These are phyloP conservation scores for Grosmannia penicillata DNA, from an alignment of 2,329 filamentous ascomycete species.

Conservation along the genomic window DNA sequence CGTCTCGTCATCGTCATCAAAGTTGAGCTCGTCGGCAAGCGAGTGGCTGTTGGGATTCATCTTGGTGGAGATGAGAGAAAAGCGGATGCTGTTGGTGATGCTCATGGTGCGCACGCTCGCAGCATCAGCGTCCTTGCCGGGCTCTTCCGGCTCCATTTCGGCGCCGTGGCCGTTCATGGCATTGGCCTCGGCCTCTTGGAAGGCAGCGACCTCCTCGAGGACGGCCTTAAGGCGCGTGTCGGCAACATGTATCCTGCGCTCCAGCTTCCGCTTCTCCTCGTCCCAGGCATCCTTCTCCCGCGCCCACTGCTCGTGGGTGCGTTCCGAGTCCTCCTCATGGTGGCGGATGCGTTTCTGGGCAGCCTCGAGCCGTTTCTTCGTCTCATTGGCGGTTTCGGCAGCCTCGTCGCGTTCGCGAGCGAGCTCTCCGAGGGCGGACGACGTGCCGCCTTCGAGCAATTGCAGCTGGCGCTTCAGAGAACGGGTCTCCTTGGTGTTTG, in stretches of 20 bases:
- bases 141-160: slow-evolving; percentile 48
- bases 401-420: slow-evolving; percentile 77
- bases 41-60: slow-evolving; percentile 56
- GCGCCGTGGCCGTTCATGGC: slow-evolving; percentile 16
- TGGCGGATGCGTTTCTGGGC: slow-evolving; percentile 62
- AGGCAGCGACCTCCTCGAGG: slow-evolving; percentile 69
- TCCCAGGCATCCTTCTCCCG: slow-evolving; percentile 78
- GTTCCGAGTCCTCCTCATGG: slow-evolving; percentile 72
- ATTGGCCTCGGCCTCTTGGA: slow-evolving; percentile 39
- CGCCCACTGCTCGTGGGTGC: slow-evolving; percentile 66
- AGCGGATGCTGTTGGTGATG: slow-evolving; percentile 56
- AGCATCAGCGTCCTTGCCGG: slow-evolving; percentile 49
- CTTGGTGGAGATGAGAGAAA: slow-evolving; percentile 39
- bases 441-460: slow-evolving; percentile 73
- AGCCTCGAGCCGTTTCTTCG: slow-evolving; percentile 61
- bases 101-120: slow-evolving; percentile 63
- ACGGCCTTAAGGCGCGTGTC: slow-evolving; percentile 74
- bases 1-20: slow-evolving; percentile 60
- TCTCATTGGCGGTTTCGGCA: slow-evolving; percentile 54
- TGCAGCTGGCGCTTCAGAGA: slow-evolving; percentile 75
- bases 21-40: slow-evolving; percentile 79
- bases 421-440: slow-evolving; percentile 71
- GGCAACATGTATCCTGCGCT: slow-evolving; percentile 78
- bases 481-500: slow-evolving; percentile 59
- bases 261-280: slow-evolving; percentile 64